Percentiles rank a stretch among this genome's conserved stretches.
Evolutionary conservation across 768 basidiomycete genomes (phyloP).

Genomic region (Lentinula guzmanii): DNA sequence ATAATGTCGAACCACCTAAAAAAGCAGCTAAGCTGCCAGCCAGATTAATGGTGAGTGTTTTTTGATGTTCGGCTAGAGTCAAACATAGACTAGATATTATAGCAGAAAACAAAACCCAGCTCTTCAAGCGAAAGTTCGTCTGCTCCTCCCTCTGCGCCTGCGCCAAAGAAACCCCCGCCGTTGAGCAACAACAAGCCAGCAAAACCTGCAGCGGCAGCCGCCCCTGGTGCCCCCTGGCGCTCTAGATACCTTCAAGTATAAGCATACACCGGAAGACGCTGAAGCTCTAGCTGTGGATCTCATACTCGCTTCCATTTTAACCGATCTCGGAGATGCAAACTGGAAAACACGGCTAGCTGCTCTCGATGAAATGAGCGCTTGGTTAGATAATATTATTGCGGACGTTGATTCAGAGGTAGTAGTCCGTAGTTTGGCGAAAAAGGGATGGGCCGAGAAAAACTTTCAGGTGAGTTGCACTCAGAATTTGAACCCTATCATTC

Average conservation of each 20-base stretch:
- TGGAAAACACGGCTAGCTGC: conserved; percentile 92
- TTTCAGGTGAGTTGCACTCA: conserved; percentile 64
- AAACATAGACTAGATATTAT: neutral
- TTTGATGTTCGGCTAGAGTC: neutral
- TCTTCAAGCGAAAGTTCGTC: conserved; percentile 15
- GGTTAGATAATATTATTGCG: conserved; percentile 68
- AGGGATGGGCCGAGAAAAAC: conserved; percentile 98
- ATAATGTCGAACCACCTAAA: conserved; percentile 20
- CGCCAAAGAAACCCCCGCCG: conserved; percentile 39
- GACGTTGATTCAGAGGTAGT: conserved; percentile 83
- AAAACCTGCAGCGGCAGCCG: conserved; percentile 43
- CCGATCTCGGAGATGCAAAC: conserved; percentile 76
- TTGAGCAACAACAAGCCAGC: conserved; percentile 30
- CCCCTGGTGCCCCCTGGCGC: conserved; percentile 29
- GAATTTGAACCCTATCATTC: neutral
- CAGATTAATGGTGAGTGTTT: conserved; percentile 1
- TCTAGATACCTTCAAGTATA: conserved; percentile 86
- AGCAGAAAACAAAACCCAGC: conserved; percentile 49
- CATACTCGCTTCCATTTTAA: conserved; percentile 65
- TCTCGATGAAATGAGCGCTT: conserved; percentile 77
- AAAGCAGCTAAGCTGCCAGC: conserved; percentile 38
- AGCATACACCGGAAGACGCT: conserved; percentile 88
- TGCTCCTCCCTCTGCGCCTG: conserved; percentile 24
- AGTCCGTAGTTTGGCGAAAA: conserved; percentile 82
- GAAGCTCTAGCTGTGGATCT: conserved; percentile 68